These are phyloP conservation scores for Bruguiera sexangula DNA, from an alignment of 345 rosid genomes.

Conservation along the genomic window DNA sequence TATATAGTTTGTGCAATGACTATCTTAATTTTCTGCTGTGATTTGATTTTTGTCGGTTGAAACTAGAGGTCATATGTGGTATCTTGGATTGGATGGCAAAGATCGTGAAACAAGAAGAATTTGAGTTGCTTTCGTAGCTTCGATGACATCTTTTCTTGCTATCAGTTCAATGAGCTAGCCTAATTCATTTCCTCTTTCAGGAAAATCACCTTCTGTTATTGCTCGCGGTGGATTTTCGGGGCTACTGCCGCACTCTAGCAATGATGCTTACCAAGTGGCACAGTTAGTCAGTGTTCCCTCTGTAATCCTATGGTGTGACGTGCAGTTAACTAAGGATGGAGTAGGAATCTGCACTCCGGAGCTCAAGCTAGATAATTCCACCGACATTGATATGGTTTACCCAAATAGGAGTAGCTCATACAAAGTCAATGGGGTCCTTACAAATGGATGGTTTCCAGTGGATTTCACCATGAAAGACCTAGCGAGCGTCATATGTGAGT, in stretches of 20 bases:
- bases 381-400: conserved; percentile 19
- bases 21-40: too few relatives aligned
- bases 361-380: conserved; percentile 51
- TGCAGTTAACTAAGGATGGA: conserved; percentile 79
- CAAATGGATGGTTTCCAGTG: conserved; percentile 61
- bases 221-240: conserved; percentile 98
- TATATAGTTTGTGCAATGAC: too few relatives aligned
- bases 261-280: conserved; percentile 44
- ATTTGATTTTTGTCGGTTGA: too few relatives aligned
- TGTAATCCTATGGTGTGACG: conserved; percentile 72
- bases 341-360: conserved; percentile 75
- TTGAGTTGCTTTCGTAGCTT: not conserved
- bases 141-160: not conserved
- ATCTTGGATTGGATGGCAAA: too few relatives aligned
- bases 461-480: conserved; percentile 58
- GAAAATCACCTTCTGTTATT: conserved; percentile 53
- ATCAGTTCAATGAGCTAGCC: not conserved
- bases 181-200: conserved; percentile 39
- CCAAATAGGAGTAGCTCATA: conserved; percentile 27
- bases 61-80: too few relatives aligned
- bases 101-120: not conserved
- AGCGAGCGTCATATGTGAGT: conserved; percentile 44
- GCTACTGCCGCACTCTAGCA: conserved; percentile 69
- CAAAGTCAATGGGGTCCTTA: conserved; percentile 50
- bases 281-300: conserved; percentile 20